Percentiles rank a stretch among this genome's conserved stretches.
These are phyloP conservation scores for Zasmidium cellare DNA, from an alignment of 2,329 filamentous ascomycete genomes.

Conservation along the genomic window DNA sequence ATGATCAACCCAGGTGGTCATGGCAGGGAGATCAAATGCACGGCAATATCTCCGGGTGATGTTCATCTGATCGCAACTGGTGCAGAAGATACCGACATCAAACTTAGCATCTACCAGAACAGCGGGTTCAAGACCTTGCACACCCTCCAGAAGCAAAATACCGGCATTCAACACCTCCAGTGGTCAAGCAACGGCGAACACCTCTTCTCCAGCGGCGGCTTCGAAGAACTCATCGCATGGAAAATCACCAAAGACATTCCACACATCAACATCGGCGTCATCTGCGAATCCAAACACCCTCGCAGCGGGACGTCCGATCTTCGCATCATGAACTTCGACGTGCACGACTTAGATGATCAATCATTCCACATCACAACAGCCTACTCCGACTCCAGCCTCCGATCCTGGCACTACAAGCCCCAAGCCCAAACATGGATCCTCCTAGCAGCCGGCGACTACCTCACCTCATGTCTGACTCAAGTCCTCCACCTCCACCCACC, in stretches of 20 bases:
- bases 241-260: slow-evolving; percentile 56
- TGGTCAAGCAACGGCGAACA: slow-evolving; percentile 69
- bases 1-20: slow-evolving; percentile 70
- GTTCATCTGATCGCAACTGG: slow-evolving; percentile 62
- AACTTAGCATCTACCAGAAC: slow-evolving; percentile 61
- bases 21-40: slow-evolving; percentile 78
- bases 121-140: slow-evolving; percentile 53
- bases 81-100: slow-evolving; percentile 72
- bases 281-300: slow-evolving; percentile 53
- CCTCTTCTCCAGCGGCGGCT: slow-evolving; percentile 83
- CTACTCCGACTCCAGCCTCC: slow-evolving; percentile 81
- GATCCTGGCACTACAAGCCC: slow-evolving; percentile 42
- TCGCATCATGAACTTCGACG: slow-evolving; percentile 78
- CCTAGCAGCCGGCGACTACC: slow-evolving; percentile 43
- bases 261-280: slow-evolving; percentile 53
- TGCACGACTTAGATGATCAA: slow-evolving; percentile 31
- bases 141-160: slow-evolving; percentile 73
- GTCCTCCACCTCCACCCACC: slow-evolving; percentile 35
- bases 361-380: slow-evolving; percentile 66
- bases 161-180: slow-evolving; percentile 76
- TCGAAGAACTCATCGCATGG: slow-evolving; percentile 91
- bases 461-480: slow-evolving; percentile 69
- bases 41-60: slow-evolving; percentile 46
- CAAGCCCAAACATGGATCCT: slow-evolving; percentile 34
- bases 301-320: slow-evolving; percentile 63